These are phyloP conservation scores for Bullera alba DNA, from an alignment of 768 basidiomycete species.

Conservation along the genomic window DNA sequence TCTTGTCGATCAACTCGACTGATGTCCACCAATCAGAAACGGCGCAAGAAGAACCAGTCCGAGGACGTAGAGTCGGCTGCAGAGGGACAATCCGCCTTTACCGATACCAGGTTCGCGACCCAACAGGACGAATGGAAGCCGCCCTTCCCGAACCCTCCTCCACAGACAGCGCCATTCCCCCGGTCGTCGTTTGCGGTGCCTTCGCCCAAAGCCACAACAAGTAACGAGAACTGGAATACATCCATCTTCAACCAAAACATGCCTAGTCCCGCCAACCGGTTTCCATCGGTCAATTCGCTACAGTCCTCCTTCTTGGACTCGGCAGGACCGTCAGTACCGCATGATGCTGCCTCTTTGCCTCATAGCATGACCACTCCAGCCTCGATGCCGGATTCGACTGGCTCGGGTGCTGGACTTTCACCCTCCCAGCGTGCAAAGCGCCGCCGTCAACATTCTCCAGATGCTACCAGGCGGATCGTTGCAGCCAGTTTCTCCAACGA, in stretches of 20 bases:
- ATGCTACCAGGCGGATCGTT: slow-evolving; percentile 34
- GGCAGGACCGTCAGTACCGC: background rate
- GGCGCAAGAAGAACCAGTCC: background rate
- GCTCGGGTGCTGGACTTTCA: slow-evolving; percentile 19
- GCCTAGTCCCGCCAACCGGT: background rate
- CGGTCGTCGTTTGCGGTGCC: background rate
- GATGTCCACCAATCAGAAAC: slow-evolving; percentile 17
- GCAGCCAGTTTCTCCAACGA: slow-evolving; percentile 40
- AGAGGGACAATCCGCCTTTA: background rate
- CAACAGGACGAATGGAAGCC: background rate
- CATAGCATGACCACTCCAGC: background rate
- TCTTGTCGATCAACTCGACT: background rate
- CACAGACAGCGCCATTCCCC: background rate
- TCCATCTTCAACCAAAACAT: background rate
- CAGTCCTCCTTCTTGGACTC: background rate
- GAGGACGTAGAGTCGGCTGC: background rate
- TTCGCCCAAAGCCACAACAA: background rate
- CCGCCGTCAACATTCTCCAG: slow-evolving; percentile 9
- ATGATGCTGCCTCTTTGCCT: background rate
- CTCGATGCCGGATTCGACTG: background rate
- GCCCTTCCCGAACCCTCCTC: background rate
- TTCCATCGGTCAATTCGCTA: background rate
- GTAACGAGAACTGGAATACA: background rate
- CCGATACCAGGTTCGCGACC: background rate
- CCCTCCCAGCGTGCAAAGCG: slow-evolving; percentile 13